Evolutionary conservation across 1,284 basidiomycete genomes (phyloP), one percentile per base, ranked within the genome.

Genomic region (Volvariella surrecta): DNA sequence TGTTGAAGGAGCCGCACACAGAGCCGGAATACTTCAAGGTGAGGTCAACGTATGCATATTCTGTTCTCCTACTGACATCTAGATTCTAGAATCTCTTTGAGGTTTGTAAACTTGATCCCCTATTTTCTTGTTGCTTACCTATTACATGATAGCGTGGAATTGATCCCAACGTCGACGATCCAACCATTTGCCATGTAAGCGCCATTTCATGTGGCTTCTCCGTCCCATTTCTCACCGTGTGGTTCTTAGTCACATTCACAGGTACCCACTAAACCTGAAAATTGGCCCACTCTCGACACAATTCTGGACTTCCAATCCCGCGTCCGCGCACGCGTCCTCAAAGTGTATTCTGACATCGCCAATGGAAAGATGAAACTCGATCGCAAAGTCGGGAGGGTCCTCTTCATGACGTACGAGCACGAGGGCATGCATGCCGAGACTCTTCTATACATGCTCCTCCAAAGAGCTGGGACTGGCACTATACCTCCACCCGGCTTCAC

Each of bases 151-250:
- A 94, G 79, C 81, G 95, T 31, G 95, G 95, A 4, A 97, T 99
- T 52, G 96, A 99, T 56, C 96, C 95, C 0, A 82, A 87, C 55
- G 89, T 95, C 31, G 88, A 95, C 48, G 87, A 94, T 57, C 89
- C 91, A 0, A 81, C 74, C 1, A 66, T 83, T 55, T 88, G 87
- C 50, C 90, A 94, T 57, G 87, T 90, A 58, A 46, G 80, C 67
- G 15, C 22, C 6, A 31, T 9, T 28, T 6, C 34, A 19, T 43
- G 21, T 35, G 9, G 8, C 24, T 3, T 22, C 43, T 45, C 11
- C 24, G 15, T 1, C 28, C 30, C 37, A 19, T 2, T 16, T 37
- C 38, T 19, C 13, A 17, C 11, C 10, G 24, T 39, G 34, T 19
- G 21, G 46, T 16, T 47, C 42, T 18, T 50, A 96, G 82, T 70